phyloP scores from a whole-genome alignment of 2,329 filamentous ascomycete species.

The Orbilia quercus region DNA sequence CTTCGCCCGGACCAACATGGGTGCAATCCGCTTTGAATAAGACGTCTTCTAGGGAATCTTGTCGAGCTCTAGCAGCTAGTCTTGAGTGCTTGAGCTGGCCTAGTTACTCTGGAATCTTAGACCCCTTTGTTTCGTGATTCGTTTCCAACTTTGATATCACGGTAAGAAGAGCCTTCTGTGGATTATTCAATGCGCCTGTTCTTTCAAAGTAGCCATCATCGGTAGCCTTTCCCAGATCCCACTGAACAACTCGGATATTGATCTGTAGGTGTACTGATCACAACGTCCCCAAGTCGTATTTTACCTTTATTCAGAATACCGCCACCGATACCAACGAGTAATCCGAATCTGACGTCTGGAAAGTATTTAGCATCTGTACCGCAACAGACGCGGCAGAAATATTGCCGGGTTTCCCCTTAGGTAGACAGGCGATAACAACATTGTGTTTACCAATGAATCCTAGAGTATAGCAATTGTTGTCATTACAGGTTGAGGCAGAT shows the following conservation, averaged over 20 bases:
- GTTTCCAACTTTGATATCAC: slow-evolving; percentile 3
- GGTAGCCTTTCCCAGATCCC: slow-evolving; percentile 1
- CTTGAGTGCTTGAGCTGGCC: background rate
- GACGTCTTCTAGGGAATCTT: background rate
- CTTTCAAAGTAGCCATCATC: background rate
- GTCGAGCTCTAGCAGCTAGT: background rate
- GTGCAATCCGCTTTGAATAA: slow-evolving; percentile 4
- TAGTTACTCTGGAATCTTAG: background rate
- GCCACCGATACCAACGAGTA: slow-evolving; percentile 20
- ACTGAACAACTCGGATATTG: slow-evolving; percentile 8
- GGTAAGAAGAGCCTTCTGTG: background rate
- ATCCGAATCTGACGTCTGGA: slow-evolving; percentile 3
- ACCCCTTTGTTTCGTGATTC: background rate
- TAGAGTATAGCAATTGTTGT: background rate
- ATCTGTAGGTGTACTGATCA: background rate
- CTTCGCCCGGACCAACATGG: background rate
- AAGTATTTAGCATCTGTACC: slow-evolving; percentile 2
- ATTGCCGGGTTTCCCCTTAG: slow-evolving; percentile 1
- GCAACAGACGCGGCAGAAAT: background rate
- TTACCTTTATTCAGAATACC: slow-evolving; percentile 10
- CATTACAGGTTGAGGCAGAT: background rate
- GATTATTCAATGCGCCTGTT: slow-evolving; percentile 7
- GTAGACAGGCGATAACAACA: slow-evolving; percentile 4
- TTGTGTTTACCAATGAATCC: background rate
- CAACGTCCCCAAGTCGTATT: slow-evolving; percentile 13